phyloP scores from a whole-genome alignment of 768 basidiomycete genomes.

The Coprinopsis cinerea region DNA sequence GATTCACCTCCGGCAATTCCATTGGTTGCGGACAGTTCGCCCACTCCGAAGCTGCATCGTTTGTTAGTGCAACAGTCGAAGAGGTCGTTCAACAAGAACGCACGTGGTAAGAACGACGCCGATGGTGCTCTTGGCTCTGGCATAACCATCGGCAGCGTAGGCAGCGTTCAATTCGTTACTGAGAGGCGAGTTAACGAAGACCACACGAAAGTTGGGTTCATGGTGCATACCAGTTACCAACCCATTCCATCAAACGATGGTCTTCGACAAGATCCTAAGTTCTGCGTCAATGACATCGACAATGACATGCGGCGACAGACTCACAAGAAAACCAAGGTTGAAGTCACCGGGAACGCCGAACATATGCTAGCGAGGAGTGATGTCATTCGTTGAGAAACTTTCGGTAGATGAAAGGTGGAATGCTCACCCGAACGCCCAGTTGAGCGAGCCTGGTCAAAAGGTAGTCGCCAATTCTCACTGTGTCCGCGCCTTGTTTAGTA shows the following conservation, averaged over 20 bases:
- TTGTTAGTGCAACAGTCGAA: too few relatives aligned
- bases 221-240: constrained; percentile 67
- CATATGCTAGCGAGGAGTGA: constrained; percentile 45
- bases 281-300: not conserved
- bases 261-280: constrained; percentile 77
- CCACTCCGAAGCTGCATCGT: constrained; percentile 88
- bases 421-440: constrained; percentile 54
- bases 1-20: constrained; percentile 66
- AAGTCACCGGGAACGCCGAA: constrained; percentile 90
- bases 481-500: constrained; percentile 30
- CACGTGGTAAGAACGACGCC: constrained; percentile 47
- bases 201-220: not conserved
- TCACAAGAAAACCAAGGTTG: constrained; percentile 62
- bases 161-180: constrained; percentile 84
- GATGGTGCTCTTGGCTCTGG: constrained; percentile 74
- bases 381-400: constrained; percentile 1
- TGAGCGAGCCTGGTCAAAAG: constrained; percentile 59
- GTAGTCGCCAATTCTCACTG: constrained; percentile 52
- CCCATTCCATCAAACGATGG: constrained; percentile 72
- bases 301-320: constrained; percentile 4
- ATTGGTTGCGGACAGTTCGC: constrained; percentile 82
- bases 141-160: constrained; percentile 92
- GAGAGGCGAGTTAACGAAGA: not conserved
- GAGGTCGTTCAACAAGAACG: too few relatives aligned
- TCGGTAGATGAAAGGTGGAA: not conserved